Conservation (phyloP, 1,284 basidiomycete species). For the Thecaphora frezii region DNA sequence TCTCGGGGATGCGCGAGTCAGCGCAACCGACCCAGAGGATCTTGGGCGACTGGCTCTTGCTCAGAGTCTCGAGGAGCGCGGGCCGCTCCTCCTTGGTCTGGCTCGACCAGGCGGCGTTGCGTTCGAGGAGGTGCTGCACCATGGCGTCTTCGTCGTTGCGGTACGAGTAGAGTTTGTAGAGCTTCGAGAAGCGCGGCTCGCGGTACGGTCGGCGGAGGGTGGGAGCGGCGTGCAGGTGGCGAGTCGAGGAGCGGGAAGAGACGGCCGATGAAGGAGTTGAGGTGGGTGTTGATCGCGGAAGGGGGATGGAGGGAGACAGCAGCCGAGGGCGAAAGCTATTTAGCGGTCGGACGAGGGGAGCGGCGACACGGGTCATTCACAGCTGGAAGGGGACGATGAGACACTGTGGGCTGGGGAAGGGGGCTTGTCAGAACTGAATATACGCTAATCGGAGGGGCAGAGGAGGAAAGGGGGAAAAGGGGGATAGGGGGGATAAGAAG, state of each 20-base stretch:
- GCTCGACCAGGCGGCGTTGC: conserved; percentile 44
- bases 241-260: not conserved
- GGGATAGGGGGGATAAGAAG: too few species aligned
- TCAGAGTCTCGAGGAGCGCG: conserved; percentile 67
- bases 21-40: conserved; percentile 70
- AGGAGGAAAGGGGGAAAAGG: too few species aligned
- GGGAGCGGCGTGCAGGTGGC: too few species aligned
- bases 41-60: conserved; percentile 73
- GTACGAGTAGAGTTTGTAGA: not conserved
- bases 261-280: not conserved
- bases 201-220: not conserved
- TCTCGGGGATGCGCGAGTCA: conserved; percentile 63
- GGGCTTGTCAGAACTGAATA: too few species aligned
- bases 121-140: conserved; percentile 11
- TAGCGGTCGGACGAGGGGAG: too few species aligned
- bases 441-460: too few species aligned
- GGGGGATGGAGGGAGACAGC: too few species aligned
- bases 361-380: too few species aligned
- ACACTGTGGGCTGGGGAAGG: too few species aligned
- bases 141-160: not conserved
- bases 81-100: conserved; percentile 61
- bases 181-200: not conserved
- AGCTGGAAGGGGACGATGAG: too few species aligned
- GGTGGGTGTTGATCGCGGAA: too few species aligned
- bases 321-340: too few species aligned